A percentile compares a stretch with the other conserved stretches of the same genome.
Evolutionary conservation across 2,329 filamentous ascomycete species (phyloP).

Genomic region (Ophiocordyceps robertsii): DNA sequence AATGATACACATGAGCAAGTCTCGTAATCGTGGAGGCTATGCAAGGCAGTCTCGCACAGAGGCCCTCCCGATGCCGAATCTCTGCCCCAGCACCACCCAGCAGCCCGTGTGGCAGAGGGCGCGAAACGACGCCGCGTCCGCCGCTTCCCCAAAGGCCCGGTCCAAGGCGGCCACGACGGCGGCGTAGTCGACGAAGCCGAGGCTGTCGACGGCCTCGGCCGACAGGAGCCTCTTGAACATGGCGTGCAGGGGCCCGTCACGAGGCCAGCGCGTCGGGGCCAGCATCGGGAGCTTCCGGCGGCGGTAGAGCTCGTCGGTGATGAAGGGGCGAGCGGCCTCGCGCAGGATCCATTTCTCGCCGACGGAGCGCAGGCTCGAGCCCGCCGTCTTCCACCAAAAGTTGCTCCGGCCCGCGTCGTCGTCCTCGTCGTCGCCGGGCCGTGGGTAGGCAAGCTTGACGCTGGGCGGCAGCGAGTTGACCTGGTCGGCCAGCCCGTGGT

Average conservation of each 20-base stretch:
- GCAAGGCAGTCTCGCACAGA: background rate
- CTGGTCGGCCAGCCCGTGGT: slow-evolving; percentile 7
- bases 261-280: slow-evolving; percentile 26
- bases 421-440: background rate
- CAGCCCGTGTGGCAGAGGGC: slow-evolving; percentile 22
- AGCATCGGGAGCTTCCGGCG: slow-evolving; percentile 33
- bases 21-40: too few species aligned
- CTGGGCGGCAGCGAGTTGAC: slow-evolving; percentile 3
- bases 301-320: slow-evolving; percentile 35
- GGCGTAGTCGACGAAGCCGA: slow-evolving; percentile 27
- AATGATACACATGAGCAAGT: too few species aligned
- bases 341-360: slow-evolving; percentile 37
- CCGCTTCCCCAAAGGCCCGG: slow-evolving; percentile 22
- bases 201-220: slow-evolving; percentile 17
- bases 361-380: slow-evolving; percentile 10
- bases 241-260: slow-evolving; percentile 27
- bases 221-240: slow-evolving; percentile 18
- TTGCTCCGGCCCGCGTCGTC: too few species aligned
- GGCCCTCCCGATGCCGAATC: slow-evolving; percentile 26
- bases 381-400: slow-evolving; percentile 6
- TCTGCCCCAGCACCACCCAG: slow-evolving; percentile 28
- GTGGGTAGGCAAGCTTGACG: background rate
- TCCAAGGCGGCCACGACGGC: slow-evolving; percentile 19
- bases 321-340: slow-evolving; percentile 33
- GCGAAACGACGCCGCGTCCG: slow-evolving; percentile 20